Percentiles rank a stretch among this genome's conserved stretches.
Conservation (phyloP, 305 asterid genomes). For the Caryopteris hybrid region DNA sequence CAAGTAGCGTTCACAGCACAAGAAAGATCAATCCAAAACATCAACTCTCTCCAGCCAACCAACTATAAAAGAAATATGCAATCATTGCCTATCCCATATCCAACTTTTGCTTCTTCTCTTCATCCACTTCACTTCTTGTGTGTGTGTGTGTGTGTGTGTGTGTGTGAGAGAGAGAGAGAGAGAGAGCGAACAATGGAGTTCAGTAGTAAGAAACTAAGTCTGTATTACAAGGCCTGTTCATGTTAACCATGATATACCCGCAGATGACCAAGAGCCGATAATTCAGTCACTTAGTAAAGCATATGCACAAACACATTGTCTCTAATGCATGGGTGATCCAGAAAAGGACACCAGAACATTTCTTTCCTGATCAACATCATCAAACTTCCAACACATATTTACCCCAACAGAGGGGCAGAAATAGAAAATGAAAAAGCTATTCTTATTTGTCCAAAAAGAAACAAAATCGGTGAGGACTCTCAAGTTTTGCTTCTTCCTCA, state of each 20-base stretch:
- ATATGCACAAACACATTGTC: neutral
- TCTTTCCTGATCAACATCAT: neutral
- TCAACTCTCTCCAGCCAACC: conserved; percentile 26
- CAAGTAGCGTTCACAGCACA: conserved; percentile 24
- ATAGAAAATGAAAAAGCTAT: neutral
- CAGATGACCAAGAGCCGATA: neutral
- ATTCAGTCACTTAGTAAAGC: neutral
- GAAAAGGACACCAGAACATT: neutral
- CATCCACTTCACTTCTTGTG: neutral
- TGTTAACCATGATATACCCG: neutral
- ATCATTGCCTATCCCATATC: neutral
- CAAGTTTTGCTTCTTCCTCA: too few species aligned
- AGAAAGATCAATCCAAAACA: conserved; percentile 16
- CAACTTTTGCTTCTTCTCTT: neutral
- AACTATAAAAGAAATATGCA: neutral
- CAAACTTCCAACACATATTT: neutral
- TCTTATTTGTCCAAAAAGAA: neutral
- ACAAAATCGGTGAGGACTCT: too few species aligned
- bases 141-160: neutral
- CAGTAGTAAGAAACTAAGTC: neutral
- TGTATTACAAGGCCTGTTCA: neutral
- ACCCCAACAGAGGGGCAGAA: neutral
- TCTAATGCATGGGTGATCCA: neutral
- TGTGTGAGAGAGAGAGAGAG: too few species aligned
- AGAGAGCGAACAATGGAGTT: neutral